Evolutionary conservation across 2,329 filamentous ascomycete genomes (phyloP), one percentile per base, ranked within the genome.

Genomic region (Scleromitrula shiraiana): DNA sequence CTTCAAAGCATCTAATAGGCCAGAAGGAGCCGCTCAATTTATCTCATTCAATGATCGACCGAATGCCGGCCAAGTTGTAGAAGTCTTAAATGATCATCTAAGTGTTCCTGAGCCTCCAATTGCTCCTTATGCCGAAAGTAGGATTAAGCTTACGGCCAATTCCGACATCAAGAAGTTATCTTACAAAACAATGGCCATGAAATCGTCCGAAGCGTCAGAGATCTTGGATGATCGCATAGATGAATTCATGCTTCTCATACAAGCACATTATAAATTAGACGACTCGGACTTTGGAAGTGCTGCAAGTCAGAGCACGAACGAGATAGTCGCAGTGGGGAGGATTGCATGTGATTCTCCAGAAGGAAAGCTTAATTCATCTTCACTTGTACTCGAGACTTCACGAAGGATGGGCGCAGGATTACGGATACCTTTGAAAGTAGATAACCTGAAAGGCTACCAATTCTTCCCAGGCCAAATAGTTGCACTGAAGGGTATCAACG

Each of bases 391-490:
- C 1, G 93, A 98, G 68, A 91, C 85, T 17, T 95, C 89, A 20
- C 76, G 91, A 56, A 76, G 87, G 24, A 87, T 81, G 58, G 93
- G 93, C 29, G 87, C 84, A 54, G 93, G 90, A 4, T 71, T 87
- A 49, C 78, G 93, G 50, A 78, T 96, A 24, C 86, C 88, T 4
- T 67, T 98, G 15, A 87, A 88, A 55, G 71, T 96, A 49, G 77
- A 84, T 51, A 76, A 76, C 2, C 65, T 95, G 1, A 69, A 73
- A 55, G 76, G 68, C 2, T 93, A 85, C 67, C 84, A 88, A 62
- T 88, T 97, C 70, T 97, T 97, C 64, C 93, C 91, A 0, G 93
- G 93, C 5, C 90, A 97, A 63, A 88, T 97, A 44, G 88, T 95
- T 24, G 93, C 91, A 6, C 68, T 97, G 23, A 77, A 77, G 52